Conservation (phyloP, 2,329 filamentous ascomycete species). For the Pyrenochaeta sp. region DNA sequence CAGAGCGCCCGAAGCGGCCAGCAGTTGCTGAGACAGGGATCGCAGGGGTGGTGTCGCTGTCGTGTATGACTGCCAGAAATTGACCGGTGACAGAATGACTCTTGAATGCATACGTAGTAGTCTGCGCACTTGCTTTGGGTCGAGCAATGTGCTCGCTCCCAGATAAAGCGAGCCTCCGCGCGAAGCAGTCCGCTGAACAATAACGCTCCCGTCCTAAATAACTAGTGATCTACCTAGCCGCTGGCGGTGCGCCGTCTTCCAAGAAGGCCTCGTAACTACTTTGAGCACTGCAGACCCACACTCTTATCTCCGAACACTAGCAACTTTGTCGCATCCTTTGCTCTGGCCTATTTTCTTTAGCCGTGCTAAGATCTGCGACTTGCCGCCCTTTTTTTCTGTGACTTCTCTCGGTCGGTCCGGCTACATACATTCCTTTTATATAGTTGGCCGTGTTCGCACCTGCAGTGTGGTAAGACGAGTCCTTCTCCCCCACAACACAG, state of each 20-base stretch:
- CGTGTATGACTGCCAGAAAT: neutral
- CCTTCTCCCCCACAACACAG: conserved; percentile 1
- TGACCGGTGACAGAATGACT: conserved; percentile 2
- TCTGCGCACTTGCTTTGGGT: conserved; percentile 2
- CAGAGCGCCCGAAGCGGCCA: neutral
- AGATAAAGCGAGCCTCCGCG: conserved; percentile 12
- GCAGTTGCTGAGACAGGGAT: neutral
- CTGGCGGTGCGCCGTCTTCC: conserved; percentile 9
- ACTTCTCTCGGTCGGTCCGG: conserved; percentile 8
- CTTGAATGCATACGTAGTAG: conserved; percentile 1
- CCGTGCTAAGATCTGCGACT: conserved; percentile 9
- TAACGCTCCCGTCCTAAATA: conserved; percentile 1
- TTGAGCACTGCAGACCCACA: conserved; percentile 15
- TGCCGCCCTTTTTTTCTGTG: conserved; percentile 1
- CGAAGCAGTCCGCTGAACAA: conserved; percentile 24
- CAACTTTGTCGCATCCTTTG: conserved; percentile 3
- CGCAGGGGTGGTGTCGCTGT: neutral
- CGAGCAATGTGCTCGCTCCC: conserved; percentile 9
- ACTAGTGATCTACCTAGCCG: conserved; percentile 12
- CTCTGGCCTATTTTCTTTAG: conserved; percentile 18
- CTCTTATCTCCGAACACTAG: conserved; percentile 22
- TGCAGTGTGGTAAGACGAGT: conserved; percentile 12
- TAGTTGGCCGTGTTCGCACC: conserved; percentile 14
- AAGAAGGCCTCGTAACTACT: conserved; percentile 15
- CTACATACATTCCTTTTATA: conserved; percentile 23